Percentiles rank a stretch among this genome's conserved stretches.
Conservation (phyloP, 1,139 yeast genomes). For the Hyphopichia burtonii region DNA sequence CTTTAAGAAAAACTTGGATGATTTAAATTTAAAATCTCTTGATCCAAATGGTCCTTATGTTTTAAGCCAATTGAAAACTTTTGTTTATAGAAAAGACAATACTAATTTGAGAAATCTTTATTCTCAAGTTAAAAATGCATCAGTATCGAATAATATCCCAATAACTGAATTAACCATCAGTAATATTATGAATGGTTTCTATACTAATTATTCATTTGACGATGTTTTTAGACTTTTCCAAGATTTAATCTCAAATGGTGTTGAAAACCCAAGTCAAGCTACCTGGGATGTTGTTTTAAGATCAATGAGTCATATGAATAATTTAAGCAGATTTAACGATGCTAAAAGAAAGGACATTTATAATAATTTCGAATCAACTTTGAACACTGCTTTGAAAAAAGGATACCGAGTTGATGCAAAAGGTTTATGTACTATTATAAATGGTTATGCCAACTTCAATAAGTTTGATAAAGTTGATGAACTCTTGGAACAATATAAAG, state of each 20-base stretch:
- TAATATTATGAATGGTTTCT: constrained; percentile 36
- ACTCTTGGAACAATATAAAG: constrained; percentile 20
- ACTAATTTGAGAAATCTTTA: constrained; percentile 21
- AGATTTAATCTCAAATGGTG: constrained; percentile 26
- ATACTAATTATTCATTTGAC: constrained; percentile 26
- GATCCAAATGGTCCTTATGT: constrained; percentile 36
- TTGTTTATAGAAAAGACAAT: constrained; percentile 18
- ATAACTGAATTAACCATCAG: constrained; percentile 31
- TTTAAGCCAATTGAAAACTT: constrained; percentile 21
- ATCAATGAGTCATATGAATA: constrained; percentile 35
- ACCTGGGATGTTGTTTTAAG: constrained; percentile 40
- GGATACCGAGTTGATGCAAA: constrained; percentile 27
- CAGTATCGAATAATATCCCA: constrained; percentile 20
- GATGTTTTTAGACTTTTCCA: constrained; percentile 37
- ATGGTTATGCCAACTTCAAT: constrained; percentile 37
- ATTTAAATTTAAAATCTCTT: constrained; percentile 16
- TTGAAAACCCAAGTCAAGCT: constrained; percentile 22
- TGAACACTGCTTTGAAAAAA: constrained; percentile 26
- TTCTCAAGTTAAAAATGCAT: constrained; percentile 23
- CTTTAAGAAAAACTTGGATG: constrained; percentile 13
- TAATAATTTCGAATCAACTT: constrained; percentile 25
- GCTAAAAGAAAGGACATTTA: constrained; percentile 15
- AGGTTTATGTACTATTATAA: constrained; percentile 30
- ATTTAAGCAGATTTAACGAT: constrained; percentile 15
- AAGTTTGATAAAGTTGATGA: constrained; percentile 33